Evolutionary conservation across 257 asterid genomes (phyloP).

Genomic region (Primulina tabacum): DNA sequence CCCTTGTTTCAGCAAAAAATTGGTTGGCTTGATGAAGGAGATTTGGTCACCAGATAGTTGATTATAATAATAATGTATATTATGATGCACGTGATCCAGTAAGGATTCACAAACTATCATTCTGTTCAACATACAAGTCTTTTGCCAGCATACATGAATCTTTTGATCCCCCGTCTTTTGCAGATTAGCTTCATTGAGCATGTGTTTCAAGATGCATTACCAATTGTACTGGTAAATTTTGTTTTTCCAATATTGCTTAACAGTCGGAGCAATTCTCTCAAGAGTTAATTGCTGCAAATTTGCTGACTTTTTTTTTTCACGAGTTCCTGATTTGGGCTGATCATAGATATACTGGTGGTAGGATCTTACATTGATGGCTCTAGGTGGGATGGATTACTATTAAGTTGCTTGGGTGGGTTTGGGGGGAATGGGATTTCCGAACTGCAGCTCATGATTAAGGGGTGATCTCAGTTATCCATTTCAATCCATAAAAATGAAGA

Average conservation of each 20-base stretch:
- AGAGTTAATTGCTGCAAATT: neutral
- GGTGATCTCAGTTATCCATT: neutral
- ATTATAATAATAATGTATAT: constrained; percentile 7
- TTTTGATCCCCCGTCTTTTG: constrained; percentile 15
- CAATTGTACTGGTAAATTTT: constrained; percentile 63
- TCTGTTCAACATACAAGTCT: neutral
- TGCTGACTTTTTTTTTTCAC: neutral
- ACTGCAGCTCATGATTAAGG: constrained; percentile 1
- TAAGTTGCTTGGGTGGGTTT: neutral
- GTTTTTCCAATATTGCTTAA: constrained; percentile 4
- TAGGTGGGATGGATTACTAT: constrained; percentile 6
- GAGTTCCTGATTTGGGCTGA: constrained; percentile 10
- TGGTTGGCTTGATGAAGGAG: constrained; percentile 12
- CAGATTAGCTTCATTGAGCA: constrained; percentile 75
- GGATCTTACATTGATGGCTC: constrained; percentile 2
- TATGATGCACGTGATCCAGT: neutral
- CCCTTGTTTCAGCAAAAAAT: constrained; percentile 17
- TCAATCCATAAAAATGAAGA: neutral
- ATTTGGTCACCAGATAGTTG: constrained; percentile 1
- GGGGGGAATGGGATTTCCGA: neutral
- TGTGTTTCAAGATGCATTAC: constrained; percentile 55
- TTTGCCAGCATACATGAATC: constrained; percentile 3
- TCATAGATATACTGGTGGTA: neutral
- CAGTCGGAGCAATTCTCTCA: neutral
- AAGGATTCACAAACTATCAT: neutral